A percentile compares a stretch with the other conserved stretches of the same genome.
Evolutionary conservation across 371 early-diverging fungal genomes (phyloP).

Genomic region (Haplosporangium sp.): DNA sequence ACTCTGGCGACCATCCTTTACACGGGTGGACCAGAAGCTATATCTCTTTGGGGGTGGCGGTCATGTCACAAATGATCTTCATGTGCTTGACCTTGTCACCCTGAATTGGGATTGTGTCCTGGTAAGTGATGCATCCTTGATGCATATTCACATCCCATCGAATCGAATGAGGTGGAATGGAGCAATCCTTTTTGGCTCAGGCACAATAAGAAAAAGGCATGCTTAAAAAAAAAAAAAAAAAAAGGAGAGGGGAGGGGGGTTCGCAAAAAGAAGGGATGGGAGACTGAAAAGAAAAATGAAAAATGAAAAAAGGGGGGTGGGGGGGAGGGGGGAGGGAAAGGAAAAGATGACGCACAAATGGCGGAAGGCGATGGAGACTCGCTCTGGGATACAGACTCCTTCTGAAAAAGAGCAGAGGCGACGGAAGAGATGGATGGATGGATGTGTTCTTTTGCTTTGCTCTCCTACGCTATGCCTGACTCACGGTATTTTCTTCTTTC

Average conservation of each 20-base stretch:
- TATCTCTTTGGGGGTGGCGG: slow-evolving; percentile 74
- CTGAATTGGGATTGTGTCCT: slow-evolving; percentile 48
- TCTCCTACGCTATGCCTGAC: background rate
- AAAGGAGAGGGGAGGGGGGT: too few species aligned
- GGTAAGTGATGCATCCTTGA: slow-evolving; percentile 21
- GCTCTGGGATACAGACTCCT: too few species aligned
- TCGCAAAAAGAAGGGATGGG: too few species aligned
- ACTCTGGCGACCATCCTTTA: slow-evolving; percentile 73
- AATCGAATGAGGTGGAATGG: background rate
- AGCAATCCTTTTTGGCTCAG: too few species aligned
- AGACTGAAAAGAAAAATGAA: too few species aligned
- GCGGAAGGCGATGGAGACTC: too few species aligned
- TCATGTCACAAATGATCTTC: slow-evolving; percentile 69
- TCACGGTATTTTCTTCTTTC: background rate
- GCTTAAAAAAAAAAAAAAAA: background rate
- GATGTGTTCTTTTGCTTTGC: too few species aligned
- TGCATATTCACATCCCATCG: background rate
- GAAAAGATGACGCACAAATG: too few species aligned
- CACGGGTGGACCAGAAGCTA: slow-evolving; percentile 67
- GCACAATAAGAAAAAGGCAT: background rate
- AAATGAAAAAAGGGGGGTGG: too few species aligned
- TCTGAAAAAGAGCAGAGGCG: too few species aligned
- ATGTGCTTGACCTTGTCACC: slow-evolving; percentile 64
- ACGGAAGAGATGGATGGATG: too few species aligned
- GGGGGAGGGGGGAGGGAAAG: too few species aligned